Evolutionary conservation across 495 filamentous ascomycete genomes (phyloP).

Genomic region (Rhypophila decipiens): DNA sequence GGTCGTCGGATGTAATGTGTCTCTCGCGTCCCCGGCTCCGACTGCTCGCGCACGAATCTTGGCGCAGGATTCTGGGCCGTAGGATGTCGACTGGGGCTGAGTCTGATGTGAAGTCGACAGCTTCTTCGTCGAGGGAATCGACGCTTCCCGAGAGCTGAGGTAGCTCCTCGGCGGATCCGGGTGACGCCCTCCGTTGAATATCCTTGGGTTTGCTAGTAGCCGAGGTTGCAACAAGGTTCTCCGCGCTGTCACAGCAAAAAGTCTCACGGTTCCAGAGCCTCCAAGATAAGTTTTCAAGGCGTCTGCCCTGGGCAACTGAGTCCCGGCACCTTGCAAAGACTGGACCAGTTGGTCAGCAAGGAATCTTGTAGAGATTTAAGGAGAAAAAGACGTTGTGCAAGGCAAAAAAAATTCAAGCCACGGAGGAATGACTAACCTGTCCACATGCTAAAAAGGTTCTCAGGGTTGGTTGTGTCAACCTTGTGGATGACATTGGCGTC

Average conservation of each 20-base stretch:
- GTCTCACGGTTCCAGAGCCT: conserved; percentile 93
- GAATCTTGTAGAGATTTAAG: too few relatives aligned
- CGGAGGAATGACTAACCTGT: conserved; percentile 75
- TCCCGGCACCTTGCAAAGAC: conserved; percentile 95
- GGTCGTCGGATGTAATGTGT: conserved; percentile 79
- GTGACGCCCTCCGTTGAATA: conserved; percentile 28
- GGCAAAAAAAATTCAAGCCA: too few relatives aligned
- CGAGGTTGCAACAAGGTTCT: conserved; percentile 27
- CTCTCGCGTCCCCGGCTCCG: conserved; percentile 71
- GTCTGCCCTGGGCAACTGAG: conserved; percentile 85
- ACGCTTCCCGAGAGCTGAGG: conserved; percentile 89
- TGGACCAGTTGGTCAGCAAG: conserved; percentile 32
- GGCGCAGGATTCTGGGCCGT: conserved; percentile 50
- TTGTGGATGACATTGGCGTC: conserved; percentile 84
- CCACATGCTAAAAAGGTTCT: conserved; percentile 97
- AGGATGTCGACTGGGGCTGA: conserved; percentile 50
- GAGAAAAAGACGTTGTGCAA: too few relatives aligned
- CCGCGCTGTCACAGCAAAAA: conserved; percentile 72
- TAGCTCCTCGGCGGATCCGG: conserved; percentile 42
- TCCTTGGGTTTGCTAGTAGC: conserved; percentile 40
- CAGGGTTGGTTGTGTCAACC: conserved; percentile 84
- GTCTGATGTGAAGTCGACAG: conserved; percentile 59
- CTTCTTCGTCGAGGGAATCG: conserved; percentile 77
- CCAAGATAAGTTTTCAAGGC: conserved; percentile 95
- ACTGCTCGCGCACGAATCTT: conserved; percentile 49